phyloP scores from a whole-genome alignment of 2,329 filamentous ascomycete species.

The Blastomyces parvus region DNA sequence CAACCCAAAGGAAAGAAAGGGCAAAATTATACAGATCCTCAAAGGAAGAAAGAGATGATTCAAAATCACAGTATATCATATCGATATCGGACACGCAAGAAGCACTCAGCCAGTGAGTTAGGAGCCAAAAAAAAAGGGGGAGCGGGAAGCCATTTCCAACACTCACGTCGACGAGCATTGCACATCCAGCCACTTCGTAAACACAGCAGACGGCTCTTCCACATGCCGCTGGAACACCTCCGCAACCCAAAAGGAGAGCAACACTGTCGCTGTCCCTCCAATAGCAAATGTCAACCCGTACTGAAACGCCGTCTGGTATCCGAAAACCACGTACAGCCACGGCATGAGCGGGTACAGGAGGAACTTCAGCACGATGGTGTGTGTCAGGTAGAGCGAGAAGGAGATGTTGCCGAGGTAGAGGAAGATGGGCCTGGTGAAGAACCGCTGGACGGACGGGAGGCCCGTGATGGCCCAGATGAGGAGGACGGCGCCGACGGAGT shows the following conservation, averaged over 20 bases:
- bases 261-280: slow-evolving; percentile 32
- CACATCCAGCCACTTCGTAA: slow-evolving; percentile 42
- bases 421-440: slow-evolving; percentile 34
- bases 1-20: not conserved
- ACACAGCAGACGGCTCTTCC: slow-evolving; percentile 43
- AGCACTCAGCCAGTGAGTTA: not conserved
- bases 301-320: slow-evolving; percentile 31
- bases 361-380: slow-evolving; percentile 37
- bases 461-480: slow-evolving; percentile 37
- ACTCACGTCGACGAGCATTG: slow-evolving; percentile 10
- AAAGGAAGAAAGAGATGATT: not conserved
- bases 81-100: not conserved
- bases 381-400: slow-evolving; percentile 41
- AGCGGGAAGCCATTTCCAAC: not conserved
- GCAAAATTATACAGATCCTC: not conserved
- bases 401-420: slow-evolving; percentile 42
- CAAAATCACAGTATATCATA: not conserved
- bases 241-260: slow-evolving; percentile 44
- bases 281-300: slow-evolving; percentile 34
- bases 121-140: not conserved
- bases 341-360: slow-evolving; percentile 39
- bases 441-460: slow-evolving; percentile 31
- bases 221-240: slow-evolving; percentile 52
- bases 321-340: slow-evolving; percentile 32
- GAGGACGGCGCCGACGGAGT: slow-evolving; percentile 33